Conservation (phyloP, 495 filamentous ascomycete species). For the Cairneyella variabilis region DNA sequence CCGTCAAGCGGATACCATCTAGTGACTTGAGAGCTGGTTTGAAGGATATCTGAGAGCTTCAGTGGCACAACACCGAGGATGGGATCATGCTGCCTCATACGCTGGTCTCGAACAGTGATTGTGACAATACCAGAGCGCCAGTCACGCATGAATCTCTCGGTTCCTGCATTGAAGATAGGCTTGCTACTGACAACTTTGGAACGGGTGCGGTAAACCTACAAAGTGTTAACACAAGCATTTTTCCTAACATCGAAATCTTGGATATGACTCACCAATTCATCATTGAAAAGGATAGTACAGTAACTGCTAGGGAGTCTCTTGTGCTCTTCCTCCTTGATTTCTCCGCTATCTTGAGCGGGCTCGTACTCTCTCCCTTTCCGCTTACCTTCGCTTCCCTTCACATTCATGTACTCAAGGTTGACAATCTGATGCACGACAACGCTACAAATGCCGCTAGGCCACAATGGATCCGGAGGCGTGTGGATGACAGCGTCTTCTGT, state of each 20-base stretch:
- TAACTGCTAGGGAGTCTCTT: conserved; percentile 80
- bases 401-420: conserved; percentile 81
- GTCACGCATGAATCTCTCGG: conserved; percentile 90
- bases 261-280: conserved; percentile 58
- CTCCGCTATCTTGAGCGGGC: conserved; percentile 82
- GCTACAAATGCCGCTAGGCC: conserved; percentile 82
- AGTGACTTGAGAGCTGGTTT: conserved; percentile 76
- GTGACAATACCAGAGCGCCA: conserved; percentile 87
- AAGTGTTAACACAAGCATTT: too few relatives aligned
- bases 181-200: conserved; percentile 87
- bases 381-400: conserved; percentile 65
- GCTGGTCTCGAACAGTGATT: conserved; percentile 79
- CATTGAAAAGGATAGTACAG: conserved; percentile 86
- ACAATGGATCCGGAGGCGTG: conserved; percentile 90
- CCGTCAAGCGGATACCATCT: conserved; percentile 57
- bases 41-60: conserved; percentile 79
- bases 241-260: too few relatives aligned
- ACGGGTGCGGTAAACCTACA: conserved; percentile 73
- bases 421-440: conserved; percentile 92
- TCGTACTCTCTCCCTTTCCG: conserved; percentile 82
- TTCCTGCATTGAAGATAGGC: conserved; percentile 95
- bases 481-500: conserved; percentile 81
- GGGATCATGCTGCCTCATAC: conserved; percentile 89
- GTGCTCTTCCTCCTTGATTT: conserved; percentile 74
- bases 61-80: conserved; percentile 88